Conservation (phyloP, 139 green algal genomes). For the Chlorella vulgaris region DNA sequence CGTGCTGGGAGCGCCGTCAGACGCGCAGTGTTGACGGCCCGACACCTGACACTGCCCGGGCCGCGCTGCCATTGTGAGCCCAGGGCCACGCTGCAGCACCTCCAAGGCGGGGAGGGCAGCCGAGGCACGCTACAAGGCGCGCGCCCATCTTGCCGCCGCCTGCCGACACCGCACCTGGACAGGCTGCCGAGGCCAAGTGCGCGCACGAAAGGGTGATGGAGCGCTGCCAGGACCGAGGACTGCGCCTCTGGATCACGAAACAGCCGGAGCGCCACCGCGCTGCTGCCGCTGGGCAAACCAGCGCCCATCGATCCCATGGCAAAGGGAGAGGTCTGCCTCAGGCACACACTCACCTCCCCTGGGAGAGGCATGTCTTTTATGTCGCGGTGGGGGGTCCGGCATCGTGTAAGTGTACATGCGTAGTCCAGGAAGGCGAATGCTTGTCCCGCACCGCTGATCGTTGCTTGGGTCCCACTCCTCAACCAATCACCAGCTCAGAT, state of each 20-base stretch:
- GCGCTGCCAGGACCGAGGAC: slow-evolving; percentile 17
- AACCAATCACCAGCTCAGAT: neutral
- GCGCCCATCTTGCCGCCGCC: too few species aligned
- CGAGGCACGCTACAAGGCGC: neutral
- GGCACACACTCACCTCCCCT: neutral
- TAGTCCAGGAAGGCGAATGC: too few species aligned
- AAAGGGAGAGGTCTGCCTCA: neutral
- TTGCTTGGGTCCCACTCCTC: too few species aligned
- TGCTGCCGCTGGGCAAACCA: neutral
- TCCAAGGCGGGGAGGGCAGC: neutral
- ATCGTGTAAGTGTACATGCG: too few species aligned
- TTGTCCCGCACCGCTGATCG: too few species aligned
- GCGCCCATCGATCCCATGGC: too few species aligned
- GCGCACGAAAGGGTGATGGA: slow-evolving; percentile 68
- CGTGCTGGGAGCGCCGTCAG: neutral
- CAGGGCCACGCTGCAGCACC: neutral
- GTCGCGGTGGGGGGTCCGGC: too few species aligned
- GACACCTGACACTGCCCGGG: too few species aligned
- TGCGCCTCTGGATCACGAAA: slow-evolving; percentile 46
- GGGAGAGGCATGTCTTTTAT: too few species aligned
- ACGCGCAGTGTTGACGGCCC: neutral
- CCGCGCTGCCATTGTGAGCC: too few species aligned
- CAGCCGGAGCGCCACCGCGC: slow-evolving; percentile 44
- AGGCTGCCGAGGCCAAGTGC: slow-evolving; percentile 1
- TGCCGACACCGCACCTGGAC: slow-evolving; percentile 19